Conservation (phyloP, 306 rosid genomes). For the Corylus americana region DNA sequence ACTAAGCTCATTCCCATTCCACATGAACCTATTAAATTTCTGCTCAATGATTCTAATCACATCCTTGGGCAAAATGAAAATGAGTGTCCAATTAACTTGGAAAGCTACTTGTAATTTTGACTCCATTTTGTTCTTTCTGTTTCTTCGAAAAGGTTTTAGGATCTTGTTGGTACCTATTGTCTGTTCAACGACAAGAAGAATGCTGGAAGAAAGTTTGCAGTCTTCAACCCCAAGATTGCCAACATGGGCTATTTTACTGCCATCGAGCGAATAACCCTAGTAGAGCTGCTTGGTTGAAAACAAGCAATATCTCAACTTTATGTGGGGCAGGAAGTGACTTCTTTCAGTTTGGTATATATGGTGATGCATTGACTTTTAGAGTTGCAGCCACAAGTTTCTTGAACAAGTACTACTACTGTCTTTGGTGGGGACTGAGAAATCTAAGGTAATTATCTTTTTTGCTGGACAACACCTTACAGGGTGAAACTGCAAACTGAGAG, state of each 20-base stretch:
- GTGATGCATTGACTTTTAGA: background rate
- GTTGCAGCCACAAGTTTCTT: background rate
- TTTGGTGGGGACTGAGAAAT: conserved; percentile 19
- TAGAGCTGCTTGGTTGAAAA: background rate
- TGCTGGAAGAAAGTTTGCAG: conserved; percentile 65
- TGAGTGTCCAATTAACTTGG: too few species aligned
- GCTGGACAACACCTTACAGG: background rate
- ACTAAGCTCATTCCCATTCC: too few species aligned
- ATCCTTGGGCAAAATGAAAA: too few species aligned
- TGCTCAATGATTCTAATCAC: too few species aligned
- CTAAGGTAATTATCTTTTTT: conserved; percentile 2
- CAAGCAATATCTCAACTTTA: background rate
- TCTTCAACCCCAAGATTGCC: conserved; percentile 33
- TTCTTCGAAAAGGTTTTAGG: conserved; percentile 50
- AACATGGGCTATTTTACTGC: conserved; percentile 46
- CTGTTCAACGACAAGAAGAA: conserved; percentile 55
- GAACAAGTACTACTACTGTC: conserved; percentile 1
- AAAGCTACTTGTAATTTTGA: background rate
- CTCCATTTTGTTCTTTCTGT: background rate
- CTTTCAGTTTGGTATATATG: conserved; percentile 10
- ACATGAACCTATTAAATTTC: too few species aligned
- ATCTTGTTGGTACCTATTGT: conserved; percentile 50
- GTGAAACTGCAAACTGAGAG: background rate
- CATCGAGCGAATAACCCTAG: conserved; percentile 26
- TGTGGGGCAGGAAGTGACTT: background rate